Conservation (phyloP, 2,329 filamentous ascomycete species). For the Mycosphaerella sp. region DNA sequence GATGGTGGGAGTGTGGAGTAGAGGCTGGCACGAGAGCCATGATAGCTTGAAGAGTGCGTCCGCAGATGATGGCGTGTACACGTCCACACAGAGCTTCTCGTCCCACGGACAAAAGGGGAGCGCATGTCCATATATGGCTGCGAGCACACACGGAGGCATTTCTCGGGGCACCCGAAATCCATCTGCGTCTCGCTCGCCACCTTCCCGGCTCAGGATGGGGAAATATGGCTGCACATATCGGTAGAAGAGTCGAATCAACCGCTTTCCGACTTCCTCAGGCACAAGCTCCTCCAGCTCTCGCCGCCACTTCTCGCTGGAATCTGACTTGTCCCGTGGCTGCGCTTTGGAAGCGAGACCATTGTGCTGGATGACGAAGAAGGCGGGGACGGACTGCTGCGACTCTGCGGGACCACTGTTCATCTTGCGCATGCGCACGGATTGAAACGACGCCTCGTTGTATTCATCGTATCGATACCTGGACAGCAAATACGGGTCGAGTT, state of each 20-base stretch:
- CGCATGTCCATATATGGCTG: constrained; percentile 41
- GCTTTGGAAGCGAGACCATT: constrained; percentile 33
- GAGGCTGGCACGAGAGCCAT: constrained; percentile 29
- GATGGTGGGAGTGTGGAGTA: constrained; percentile 31
- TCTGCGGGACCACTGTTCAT: constrained; percentile 25
- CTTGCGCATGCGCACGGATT: constrained; percentile 30
- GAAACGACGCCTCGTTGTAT: constrained; percentile 32
- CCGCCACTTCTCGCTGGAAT: constrained; percentile 26
- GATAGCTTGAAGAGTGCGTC: constrained; percentile 31
- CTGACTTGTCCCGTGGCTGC: constrained; percentile 29
- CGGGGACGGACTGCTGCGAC: constrained; percentile 24
- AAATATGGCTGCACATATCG: constrained; percentile 43
- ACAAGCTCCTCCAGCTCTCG: constrained; percentile 31
- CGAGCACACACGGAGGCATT: constrained; percentile 36
- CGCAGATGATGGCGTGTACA: constrained; percentile 31
- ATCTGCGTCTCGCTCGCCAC: constrained; percentile 28
- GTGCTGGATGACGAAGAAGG: constrained; percentile 34
- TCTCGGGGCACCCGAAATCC: constrained; percentile 30
- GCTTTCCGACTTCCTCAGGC: constrained; percentile 30
- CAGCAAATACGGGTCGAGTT: constrained; percentile 31
- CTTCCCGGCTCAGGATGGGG: constrained; percentile 37
- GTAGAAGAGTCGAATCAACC: constrained; percentile 38
- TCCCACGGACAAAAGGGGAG: constrained; percentile 43
- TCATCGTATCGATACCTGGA: constrained; percentile 32
- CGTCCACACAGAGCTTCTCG: constrained; percentile 34